Base-by-base conservation (phyloP, 192 early-diverging fungal genomes). In the Gamsiella multidivaricata region DNA sequence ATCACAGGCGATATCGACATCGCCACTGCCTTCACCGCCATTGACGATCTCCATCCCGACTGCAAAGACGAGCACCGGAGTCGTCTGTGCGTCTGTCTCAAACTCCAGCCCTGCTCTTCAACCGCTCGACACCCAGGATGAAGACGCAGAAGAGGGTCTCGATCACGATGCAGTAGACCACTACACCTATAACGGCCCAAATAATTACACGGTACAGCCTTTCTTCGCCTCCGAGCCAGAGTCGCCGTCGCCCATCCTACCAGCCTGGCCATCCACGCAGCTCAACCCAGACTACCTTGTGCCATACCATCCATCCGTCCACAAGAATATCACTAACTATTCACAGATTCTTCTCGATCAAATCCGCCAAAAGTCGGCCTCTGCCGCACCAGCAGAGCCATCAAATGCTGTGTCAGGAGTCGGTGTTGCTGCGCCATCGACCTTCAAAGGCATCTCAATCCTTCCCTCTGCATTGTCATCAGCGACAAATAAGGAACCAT, bases 271-370 rank as follows among this genome's bases (percentile, higher is more conserved):
- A 10, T n/a, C 60, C 4, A 34, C 57, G 10, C 53, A 39, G 3
- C 41, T 58, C 36, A 63, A 78, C 34, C 53, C 53, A 3, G 65
- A 78, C 23, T 78, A 63, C 22, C 65, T 78, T 0, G 59, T 65
- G 3, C 73, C 73, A 7, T 78, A 78, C 11, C 73, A 78, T 41
- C 73, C 73, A 29, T 51, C 65, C 2, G 53, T 60, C 22, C 73
- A 78, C 47, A 78, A 69, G 46, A 57, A 36, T n/a, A 26, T 78
- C n/a, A 31, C 53, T 23, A 61, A 68, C 33, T 78, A 65, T 65
- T 69, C 73, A 3, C 54, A 78, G 15, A 45, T 32, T 25, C 20
- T 78, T 0, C 23, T 62, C 11, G 45, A 50, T 6, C 65, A 78
- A 15, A 28, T 78, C 37, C 60, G 49, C 11, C 65, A 69, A 57